These are phyloP conservation scores for Mrakia hoshinonis DNA, from an alignment of 768 basidiomycete species.

Conservation along the genomic window DNA sequence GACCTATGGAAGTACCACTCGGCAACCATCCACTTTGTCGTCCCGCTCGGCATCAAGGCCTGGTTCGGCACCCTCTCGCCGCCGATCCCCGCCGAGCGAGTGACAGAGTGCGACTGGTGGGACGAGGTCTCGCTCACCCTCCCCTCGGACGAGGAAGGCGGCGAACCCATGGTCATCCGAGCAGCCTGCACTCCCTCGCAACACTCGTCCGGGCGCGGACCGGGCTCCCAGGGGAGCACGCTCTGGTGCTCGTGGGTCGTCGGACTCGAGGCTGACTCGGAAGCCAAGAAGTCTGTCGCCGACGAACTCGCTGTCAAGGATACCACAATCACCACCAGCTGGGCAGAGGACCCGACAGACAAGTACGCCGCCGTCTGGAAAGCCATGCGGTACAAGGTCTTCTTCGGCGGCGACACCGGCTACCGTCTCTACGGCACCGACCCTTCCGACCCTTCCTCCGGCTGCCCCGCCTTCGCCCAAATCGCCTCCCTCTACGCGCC, in stretches of 20 bases:
- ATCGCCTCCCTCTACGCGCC: constrained; percentile 16
- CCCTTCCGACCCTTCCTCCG: constrained; percentile 3
- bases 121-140: constrained; percentile 12
- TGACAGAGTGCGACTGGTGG: constrained; percentile 27
- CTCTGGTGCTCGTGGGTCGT: constrained; percentile 26
- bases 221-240: constrained; percentile 15
- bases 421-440: constrained; percentile 24
- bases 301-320: background rate
- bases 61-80: constrained; percentile 14
- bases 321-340: too few relatives aligned
- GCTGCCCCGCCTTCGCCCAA: constrained; percentile 24
- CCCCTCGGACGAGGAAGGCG: background rate
- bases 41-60: constrained; percentile 19
- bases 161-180: background rate
- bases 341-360: too few relatives aligned
- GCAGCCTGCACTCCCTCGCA: constrained; percentile 27
- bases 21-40: constrained; percentile 15
- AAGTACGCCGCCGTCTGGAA: background rate
- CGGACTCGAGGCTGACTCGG: constrained; percentile 9
- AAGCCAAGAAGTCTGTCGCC: background rate
- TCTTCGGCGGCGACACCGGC: constrained; percentile 26
- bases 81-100: constrained; percentile 17
- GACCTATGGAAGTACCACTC: constrained; percentile 9
- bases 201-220: constrained; percentile 14
- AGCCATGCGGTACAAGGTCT: constrained; percentile 20